phyloP scores from a whole-genome alignment of 768 basidiomycete genomes.

The Termitomyces sp. region DNA sequence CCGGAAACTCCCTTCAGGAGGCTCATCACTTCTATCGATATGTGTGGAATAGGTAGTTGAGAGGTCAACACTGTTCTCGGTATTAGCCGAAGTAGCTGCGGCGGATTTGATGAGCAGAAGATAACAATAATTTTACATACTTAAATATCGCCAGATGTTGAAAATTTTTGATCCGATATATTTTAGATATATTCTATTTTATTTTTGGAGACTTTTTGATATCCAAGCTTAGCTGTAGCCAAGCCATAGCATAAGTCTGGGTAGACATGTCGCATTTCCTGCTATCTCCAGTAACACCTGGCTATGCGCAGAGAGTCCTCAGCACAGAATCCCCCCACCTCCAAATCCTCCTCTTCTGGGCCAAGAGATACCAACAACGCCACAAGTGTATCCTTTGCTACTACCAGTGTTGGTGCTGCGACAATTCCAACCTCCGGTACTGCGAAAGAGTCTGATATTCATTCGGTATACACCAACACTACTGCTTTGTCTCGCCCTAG shows the following conservation, averaged over 20 bases:
- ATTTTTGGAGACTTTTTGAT: too few relatives aligned
- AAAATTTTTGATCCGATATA: too few relatives aligned
- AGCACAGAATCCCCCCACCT: slow-evolving; percentile 78
- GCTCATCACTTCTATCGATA: too few relatives aligned
- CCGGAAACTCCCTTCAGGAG: too few relatives aligned
- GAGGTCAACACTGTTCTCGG: too few relatives aligned
- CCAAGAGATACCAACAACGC: slow-evolving; percentile 29
- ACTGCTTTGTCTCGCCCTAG: slow-evolving; percentile 26
- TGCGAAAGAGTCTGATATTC: slow-evolving; percentile 68
- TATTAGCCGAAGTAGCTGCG: too few relatives aligned
- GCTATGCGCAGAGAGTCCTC: slow-evolving; percentile 82
- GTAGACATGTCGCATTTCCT: slow-evolving; percentile 35
- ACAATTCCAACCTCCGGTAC: slow-evolving; percentile 41
- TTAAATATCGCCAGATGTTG: too few relatives aligned
- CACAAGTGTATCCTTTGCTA: slow-evolving; percentile 31
- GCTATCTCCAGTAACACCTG: slow-evolving; percentile 41
- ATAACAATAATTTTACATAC: too few relatives aligned
- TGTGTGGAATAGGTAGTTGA: too few relatives aligned
- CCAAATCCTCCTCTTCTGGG: slow-evolving; percentile 43
- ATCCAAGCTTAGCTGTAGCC: too few relatives aligned
- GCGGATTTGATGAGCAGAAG: too few relatives aligned
- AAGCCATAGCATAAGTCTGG: not conserved
- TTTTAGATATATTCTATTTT: too few relatives aligned
- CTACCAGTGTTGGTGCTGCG: slow-evolving; percentile 32
- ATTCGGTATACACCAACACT: slow-evolving; percentile 56